Evolutionary conservation across 2,329 filamentous ascomycete genomes (phyloP), one percentile per base, ranked within the genome.

Genomic region (Ophiostoma sp.): DNA sequence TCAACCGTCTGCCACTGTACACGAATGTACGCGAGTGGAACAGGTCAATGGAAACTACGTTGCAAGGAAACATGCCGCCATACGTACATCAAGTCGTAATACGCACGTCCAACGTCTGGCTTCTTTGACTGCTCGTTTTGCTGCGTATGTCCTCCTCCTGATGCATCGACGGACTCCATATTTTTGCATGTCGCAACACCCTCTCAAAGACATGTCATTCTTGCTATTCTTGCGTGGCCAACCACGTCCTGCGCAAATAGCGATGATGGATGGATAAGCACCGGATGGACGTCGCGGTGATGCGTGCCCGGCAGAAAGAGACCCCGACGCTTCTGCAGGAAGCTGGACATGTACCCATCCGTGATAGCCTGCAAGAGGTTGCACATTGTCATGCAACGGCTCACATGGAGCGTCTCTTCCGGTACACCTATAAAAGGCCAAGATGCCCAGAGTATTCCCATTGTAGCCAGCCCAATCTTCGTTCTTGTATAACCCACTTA

Each of bases 171-270:
- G 27, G 49, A 60, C 55, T 36, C 55, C 55, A 60, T 60, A 60
- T 60, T 60, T 27, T 60, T 16, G 40, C 55, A 60, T 60, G 55
- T 38, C 55, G 55, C 55, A 60, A 60, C 55, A 11, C 36, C n/a
- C 14, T 60, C 14, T 40, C 55, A 38, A 60, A 60, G 27, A 38
- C 11, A 60, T 60, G 55, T 8, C 55, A 60, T 60, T 60, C 55
- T 60, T 60, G 55, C 55, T 36, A 60, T 60, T 60, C 55, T 60
- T 60, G 55, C 55, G 55, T 60, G 55, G 55, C 55, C 55, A 60
- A 38, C 55, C 36, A 40, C 36, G 55, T 60, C 38, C 55, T 38
- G 27, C 55, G n/a, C 55, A 60, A 40, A 40, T 3, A 38, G 55
- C 16, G 7, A 14, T 40, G 55, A 6, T 7, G n/a, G 27, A 55